These are phyloP conservation scores for Sergeia podlipaevii DNA, from an alignment of 208 protist genomes.

Conservation along the genomic window DNA sequence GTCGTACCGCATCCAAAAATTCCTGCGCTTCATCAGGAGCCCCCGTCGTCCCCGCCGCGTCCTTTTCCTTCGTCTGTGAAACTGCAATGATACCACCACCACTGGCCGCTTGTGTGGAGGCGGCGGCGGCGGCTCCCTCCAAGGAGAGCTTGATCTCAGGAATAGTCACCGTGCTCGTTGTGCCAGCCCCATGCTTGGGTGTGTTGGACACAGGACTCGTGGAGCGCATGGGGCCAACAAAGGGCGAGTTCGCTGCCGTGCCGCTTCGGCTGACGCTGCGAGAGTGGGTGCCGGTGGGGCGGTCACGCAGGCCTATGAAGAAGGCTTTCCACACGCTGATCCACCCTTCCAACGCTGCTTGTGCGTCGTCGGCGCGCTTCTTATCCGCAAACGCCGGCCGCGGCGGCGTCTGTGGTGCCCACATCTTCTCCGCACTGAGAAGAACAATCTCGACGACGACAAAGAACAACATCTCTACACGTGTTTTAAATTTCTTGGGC, in stretches of 20 bases:
- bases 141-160: no score
- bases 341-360: constrained; percentile 41
- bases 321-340: constrained; percentile 50
- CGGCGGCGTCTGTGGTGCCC: constrained; percentile 20
- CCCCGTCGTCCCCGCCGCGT: constrained; percentile 9
- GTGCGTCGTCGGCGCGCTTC: constrained; percentile 10
- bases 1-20: constrained; percentile 18
- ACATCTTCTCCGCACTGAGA: constrained; percentile 48
- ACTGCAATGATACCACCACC: neutral
- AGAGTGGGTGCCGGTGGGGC: constrained; percentile 12
- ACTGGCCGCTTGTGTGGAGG: neutral
- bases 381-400: constrained; percentile 2
- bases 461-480: constrained; percentile 74
- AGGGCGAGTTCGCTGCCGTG: neutral
- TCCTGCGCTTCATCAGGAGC: neutral
- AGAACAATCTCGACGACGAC: constrained; percentile 55
- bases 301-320: constrained; percentile 37
- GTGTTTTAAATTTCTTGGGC: constrained; percentile 66
- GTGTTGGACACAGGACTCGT: neutral
- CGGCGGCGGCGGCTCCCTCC: neutral
- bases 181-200: neutral
- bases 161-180: no score
- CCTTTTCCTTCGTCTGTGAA: constrained; percentile 10
- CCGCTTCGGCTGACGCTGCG: constrained; percentile 18
- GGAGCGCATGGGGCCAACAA: neutral